These are phyloP conservation scores for Candolleomyces aberdarensis DNA, from an alignment of 768 basidiomycete species.

Conservation along the genomic window DNA sequence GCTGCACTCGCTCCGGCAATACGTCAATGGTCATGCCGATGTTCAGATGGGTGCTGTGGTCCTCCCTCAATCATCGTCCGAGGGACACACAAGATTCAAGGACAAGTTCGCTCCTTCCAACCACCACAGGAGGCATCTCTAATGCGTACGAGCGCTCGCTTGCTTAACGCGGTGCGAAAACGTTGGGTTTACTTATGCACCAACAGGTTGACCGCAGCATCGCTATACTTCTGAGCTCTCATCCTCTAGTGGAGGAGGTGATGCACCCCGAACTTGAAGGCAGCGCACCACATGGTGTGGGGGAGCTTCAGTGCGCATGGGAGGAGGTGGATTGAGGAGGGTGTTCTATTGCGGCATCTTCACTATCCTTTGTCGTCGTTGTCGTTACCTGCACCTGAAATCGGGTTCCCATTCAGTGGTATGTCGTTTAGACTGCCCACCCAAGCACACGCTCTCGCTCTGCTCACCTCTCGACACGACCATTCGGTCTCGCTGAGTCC, in stretches of 20 bases:
- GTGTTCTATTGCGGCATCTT: conserved; percentile 14
- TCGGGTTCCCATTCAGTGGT: too few species aligned
- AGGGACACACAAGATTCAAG: neutral
- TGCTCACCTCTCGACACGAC: too few species aligned
- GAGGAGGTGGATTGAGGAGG: conserved; percentile 50
- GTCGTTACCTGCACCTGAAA: conserved; percentile 20
- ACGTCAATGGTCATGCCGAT: conserved; percentile 92
- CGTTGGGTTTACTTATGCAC: conserved; percentile 83
- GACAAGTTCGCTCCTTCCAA: conserved; percentile 80
- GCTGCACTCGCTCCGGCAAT: conserved; percentile 83
- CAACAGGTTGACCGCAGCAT: conserved; percentile 82
- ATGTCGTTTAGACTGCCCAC: conserved; percentile 54
- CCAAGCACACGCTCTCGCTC: too few species aligned
- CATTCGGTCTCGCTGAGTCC: too few species aligned
- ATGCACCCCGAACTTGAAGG: conserved; percentile 80
- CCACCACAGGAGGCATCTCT: conserved; percentile 81
- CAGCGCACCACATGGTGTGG: conserved; percentile 56
- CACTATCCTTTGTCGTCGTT: conserved; percentile 9
- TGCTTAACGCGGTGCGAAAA: conserved; percentile 88
- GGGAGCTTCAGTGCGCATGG: conserved; percentile 67
- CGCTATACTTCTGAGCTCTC: conserved; percentile 55
- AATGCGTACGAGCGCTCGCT: conserved; percentile 89
- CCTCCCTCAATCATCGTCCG: conserved; percentile 41
- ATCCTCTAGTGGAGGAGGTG: conserved; percentile 67
- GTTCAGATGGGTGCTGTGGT: conserved; percentile 87